Evolutionary conservation across 805 yeast genomes (phyloP).

Genomic region (Candida silvicultrix): DNA sequence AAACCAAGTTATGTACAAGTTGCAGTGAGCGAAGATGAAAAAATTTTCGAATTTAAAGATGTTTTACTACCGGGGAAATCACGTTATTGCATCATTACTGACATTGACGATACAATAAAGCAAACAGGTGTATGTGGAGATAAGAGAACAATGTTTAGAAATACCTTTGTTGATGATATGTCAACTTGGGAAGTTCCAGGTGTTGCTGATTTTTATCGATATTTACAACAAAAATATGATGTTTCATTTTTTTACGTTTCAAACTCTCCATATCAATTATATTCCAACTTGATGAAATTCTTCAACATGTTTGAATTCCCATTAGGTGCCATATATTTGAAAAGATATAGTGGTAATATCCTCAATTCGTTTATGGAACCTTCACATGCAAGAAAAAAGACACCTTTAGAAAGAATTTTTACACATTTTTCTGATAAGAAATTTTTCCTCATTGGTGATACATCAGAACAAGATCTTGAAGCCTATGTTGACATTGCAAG

Average conservation of each 20-base stretch:
- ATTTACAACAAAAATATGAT: conserved; percentile 33
- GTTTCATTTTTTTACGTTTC: conserved; percentile 88
- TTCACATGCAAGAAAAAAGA: conserved; percentile 71
- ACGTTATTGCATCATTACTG: conserved; percentile 77
- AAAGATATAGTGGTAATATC: conserved; percentile 79
- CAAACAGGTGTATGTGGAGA: conserved; percentile 88
- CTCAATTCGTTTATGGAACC: conserved; percentile 83
- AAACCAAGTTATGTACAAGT: conserved; percentile 56
- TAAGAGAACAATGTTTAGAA: conserved; percentile 74
- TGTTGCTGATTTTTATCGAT: conserved; percentile 64
- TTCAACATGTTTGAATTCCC: conserved; percentile 58
- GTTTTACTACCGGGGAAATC: conserved; percentile 32
- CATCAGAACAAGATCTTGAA: conserved; percentile 93
- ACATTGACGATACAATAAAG: conserved; percentile 92
- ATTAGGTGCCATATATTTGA: conserved; percentile 75
- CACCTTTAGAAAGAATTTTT: conserved; percentile 54
- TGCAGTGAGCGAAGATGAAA: conserved; percentile 38
- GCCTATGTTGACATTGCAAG: conserved; percentile 74
- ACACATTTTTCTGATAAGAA: conserved; percentile 70
- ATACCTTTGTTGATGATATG: conserved; percentile 63
- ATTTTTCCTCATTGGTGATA: conserved; percentile 87
- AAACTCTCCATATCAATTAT: conserved; percentile 91
- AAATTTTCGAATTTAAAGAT: conserved; percentile 40
- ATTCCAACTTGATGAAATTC: conserved; percentile 37
- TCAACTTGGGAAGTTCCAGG: conserved; percentile 68